A percentile compares a stretch with the other conserved stretches of the same genome.
These are phyloP conservation scores for Picea glauca DNA, from an alignment of 75 land plant genomes.

Conservation along the genomic window DNA sequence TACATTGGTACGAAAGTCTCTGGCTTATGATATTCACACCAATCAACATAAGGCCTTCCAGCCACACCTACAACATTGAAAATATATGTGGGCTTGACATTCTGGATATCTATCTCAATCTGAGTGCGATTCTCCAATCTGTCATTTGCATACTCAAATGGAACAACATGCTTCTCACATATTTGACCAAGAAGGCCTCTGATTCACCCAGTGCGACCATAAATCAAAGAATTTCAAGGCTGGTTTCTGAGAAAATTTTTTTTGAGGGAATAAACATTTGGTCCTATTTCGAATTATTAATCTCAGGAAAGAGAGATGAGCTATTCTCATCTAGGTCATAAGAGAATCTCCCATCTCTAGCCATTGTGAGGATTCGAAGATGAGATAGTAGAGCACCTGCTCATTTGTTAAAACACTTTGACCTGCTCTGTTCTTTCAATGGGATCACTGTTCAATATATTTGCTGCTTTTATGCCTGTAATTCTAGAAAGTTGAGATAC, in stretches of 20 bases:
- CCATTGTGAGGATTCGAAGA: no score
- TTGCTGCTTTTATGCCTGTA: no score
- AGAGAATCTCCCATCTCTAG: not conserved
- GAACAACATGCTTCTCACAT: constrained; percentile 63
- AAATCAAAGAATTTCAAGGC: constrained; percentile 40
- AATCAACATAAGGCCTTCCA: no score
- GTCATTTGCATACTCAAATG: constrained; percentile 58
- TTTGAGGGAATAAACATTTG: constrained; percentile 8
- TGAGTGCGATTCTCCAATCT: constrained; percentile 50
- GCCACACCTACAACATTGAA: no score
- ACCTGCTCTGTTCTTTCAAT: no score
- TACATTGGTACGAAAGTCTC: no score
- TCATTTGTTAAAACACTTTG: no score
- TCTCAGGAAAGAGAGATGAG: not conserved
- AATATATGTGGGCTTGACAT: no score
- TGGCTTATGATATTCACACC: no score
- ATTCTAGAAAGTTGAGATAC: no score
- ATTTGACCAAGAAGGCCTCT: constrained; percentile 65
- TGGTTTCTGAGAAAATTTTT: constrained; percentile 8
- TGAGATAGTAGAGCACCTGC: constrained; percentile 36
- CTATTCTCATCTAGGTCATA: not conserved
- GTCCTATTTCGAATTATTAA: constrained; percentile 6
- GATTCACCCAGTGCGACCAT: constrained; percentile 44
- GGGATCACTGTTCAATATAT: no score
- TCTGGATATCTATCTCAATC: constrained; percentile 40